Base-by-base conservation (phyloP, 768 basidiomycete species). In the Fomitopsis serialis region DNA sequence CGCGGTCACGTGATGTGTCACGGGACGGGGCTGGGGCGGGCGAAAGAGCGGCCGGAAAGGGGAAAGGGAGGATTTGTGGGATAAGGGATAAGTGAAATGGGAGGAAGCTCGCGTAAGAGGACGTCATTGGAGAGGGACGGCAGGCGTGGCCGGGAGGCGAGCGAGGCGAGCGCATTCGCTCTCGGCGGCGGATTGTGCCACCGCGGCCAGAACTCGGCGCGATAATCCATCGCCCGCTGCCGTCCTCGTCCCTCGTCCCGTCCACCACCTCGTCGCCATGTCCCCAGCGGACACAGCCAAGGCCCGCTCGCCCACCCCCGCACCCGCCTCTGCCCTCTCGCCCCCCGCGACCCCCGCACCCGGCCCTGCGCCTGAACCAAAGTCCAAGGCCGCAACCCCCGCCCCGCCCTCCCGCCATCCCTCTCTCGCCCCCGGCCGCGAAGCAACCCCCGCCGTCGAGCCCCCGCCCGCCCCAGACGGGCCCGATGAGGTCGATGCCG, bases 251-350 rank as follows among this genome's bases (percentile, higher is more conserved):
- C 44, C 23, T 21, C 24, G 10, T 21, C 44, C 15, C n/a, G 13
- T 24, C n/a, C 44, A 6, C 37, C 37, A 40, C 37, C 24, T 3
- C 19, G 12, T 45, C 29, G 8, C 48, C 25, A 22, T 45, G 48
- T 29, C 35, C 9, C 48, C 55, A 22, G 45, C 53, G 34, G 46
- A 45, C 25, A 25, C 45, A 34, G 54, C 50, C 22, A 55, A 53
- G 45, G 51, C 55, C 12, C 50, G 58, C 55, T 53, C 56, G 45
- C 55, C 49, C 48, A 29, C 55, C 19, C 50, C 50, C 48, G 45
- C 52, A 17, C 54, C 48, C 53, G 53, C 51, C 48, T 48, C 53
- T 29, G 53, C 50, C n/a, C 56, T 53, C 8, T 52, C 55, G 17
- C 55, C 52, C 2, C 45, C 42, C 12, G 43, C 54, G 24, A 15